Conservation (phyloP, 78 protist genomes). For the Capsaspora owczarzaki region DNA sequence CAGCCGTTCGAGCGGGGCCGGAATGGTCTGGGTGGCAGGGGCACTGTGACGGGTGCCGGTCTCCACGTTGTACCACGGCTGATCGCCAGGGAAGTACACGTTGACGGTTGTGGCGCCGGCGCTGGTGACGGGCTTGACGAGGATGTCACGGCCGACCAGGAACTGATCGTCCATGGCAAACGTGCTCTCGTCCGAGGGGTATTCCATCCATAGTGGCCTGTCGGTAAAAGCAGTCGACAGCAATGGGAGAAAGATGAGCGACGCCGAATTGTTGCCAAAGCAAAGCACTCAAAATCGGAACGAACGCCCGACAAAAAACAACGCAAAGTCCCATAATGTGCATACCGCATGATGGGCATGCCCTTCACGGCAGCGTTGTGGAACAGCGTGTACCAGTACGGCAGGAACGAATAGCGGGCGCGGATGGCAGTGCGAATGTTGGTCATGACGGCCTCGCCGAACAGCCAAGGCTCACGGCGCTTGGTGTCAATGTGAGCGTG, state of each 20-base stretch:
- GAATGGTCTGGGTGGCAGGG: background rate
- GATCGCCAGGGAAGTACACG: background rate
- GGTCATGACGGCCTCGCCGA: conserved; percentile 55
- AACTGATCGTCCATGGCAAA: background rate
- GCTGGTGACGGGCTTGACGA: background rate
- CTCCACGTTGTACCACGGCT: conserved; percentile 15
- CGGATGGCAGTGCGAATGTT: conserved; percentile 51
- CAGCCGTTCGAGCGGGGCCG: background rate
- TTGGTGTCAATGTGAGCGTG: conserved; percentile 93
- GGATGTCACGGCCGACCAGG: background rate
- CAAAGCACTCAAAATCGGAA: too few species aligned
- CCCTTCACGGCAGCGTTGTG: conserved; percentile 54
- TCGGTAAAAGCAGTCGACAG: too few species aligned
- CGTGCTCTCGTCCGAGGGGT: background rate
- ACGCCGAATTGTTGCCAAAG: too few species aligned
- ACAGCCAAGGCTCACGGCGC: conserved; percentile 84
- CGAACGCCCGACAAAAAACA: too few species aligned
- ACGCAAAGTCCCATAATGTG: too few species aligned
- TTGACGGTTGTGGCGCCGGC: background rate
- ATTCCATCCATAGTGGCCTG: background rate
- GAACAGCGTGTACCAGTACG: conserved; percentile 78
- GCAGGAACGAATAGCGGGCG: conserved; percentile 81
- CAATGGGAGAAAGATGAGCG: too few species aligned
- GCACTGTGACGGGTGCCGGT: background rate
- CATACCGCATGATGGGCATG: conserved; percentile 62